Conservation (phyloP, 495 filamentous ascomycete species). For the Penicillium waksmanii region DNA sequence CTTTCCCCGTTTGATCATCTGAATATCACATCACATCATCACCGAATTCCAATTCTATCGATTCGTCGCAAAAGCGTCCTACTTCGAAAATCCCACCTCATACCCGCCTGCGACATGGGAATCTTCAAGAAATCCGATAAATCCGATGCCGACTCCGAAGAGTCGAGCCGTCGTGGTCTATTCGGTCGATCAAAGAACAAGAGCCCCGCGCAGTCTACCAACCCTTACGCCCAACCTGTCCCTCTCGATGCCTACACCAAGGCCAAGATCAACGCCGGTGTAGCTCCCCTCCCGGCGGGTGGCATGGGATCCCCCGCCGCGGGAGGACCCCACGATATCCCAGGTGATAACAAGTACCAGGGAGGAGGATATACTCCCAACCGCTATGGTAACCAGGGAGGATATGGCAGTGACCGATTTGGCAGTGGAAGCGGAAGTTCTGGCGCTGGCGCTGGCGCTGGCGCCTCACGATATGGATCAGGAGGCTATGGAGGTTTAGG, state of each 20-base stretch:
- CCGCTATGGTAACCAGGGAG: constrained; percentile 62
- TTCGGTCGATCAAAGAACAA: constrained; percentile 66
- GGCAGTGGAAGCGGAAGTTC: constrained; percentile 34
- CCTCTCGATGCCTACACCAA: constrained; percentile 66
- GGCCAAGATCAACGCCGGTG: constrained; percentile 54
- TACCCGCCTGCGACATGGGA: constrained; percentile 55
- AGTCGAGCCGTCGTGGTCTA: constrained; percentile 60
- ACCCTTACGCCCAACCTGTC: constrained; percentile 71
- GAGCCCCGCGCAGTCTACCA: constrained; percentile 52
- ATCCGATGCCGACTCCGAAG: constrained; percentile 62
- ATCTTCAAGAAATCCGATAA: constrained; percentile 70
- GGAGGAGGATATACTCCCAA: constrained; percentile 61
- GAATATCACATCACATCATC: neutral
- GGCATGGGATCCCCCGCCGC: constrained; percentile 26
- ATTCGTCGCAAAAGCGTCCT: constrained; percentile 2
- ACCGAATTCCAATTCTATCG: too few species aligned
- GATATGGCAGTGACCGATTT: constrained; percentile 69
- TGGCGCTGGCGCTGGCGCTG: constrained; percentile 35
- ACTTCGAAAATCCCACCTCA: constrained; percentile 4
- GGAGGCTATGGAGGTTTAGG: constrained; percentile 79
- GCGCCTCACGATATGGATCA: constrained; percentile 52
- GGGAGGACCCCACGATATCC: constrained; percentile 32
- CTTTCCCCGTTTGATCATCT: neutral
- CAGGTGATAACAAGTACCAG: constrained; percentile 53
- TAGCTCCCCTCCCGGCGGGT: constrained; percentile 38